Evolutionary conservation across 495 filamentous ascomycete species (phyloP), one percentile per base, ranked within the genome.

Genomic region (Hypomontagnella monticulosa): DNA sequence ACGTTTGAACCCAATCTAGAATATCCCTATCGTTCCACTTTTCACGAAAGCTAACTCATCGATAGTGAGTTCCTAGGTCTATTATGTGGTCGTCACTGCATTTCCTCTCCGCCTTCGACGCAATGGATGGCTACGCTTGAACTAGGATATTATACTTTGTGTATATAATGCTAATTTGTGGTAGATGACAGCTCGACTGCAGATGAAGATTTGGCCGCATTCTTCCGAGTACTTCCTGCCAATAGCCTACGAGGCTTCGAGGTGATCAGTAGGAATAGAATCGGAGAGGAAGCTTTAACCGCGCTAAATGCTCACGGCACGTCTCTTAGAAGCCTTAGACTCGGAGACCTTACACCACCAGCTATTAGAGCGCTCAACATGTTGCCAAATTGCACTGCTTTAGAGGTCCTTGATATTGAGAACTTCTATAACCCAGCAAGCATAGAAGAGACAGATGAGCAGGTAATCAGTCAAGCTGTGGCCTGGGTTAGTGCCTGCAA

Each of bases 191-290:
- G 73, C 41, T 66, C 76, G 0, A 77, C 81, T 41, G 74, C 82
- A 14, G 87, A 89, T 60, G 63, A 79, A 18, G 72, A 85, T 34
- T 71, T 91, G 34, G 83, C 87, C 3, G 73, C 74, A 14, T 89
- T 92, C 59, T 80, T 93, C 18, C 72, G 71, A 27, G 77, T 78
- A 1, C 74, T 93, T 10, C 79, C 67, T 6, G 81, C 83, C 0
- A 82, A 91, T 55, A 84, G 83, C 4, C 73, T 93, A 0, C 79
- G 79, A 51, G 81, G 79, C 8, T 87, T 93, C 63, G 79, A 85
- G 46, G 78, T 88, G 16, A 75, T 86, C 40, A 82, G 84, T 62
- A 67, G 73, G 16, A 80, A 81, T 34, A 71, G 76, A 3, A 77
- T 90, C 34, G 83, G 80, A 4, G 67, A 75, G 3, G 78, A 86